Evolutionary conservation across 768 basidiomycete species (phyloP), one percentile per base, ranked within the genome.

Genomic region (Phylloporus scabripes): DNA sequence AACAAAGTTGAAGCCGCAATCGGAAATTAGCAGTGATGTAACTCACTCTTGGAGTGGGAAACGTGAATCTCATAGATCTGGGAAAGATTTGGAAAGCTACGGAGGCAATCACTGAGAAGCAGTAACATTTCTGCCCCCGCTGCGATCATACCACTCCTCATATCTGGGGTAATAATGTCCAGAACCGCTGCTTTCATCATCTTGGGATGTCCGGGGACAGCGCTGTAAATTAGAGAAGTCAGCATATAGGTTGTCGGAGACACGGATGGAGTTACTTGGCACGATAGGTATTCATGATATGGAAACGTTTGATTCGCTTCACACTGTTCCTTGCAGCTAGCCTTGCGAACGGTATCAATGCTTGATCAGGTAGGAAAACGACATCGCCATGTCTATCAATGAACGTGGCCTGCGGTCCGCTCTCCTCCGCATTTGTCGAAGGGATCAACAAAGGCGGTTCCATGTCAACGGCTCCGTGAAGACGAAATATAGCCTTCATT

Each of bases 391-490:
- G 83, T 40, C 80, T 72, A 67, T 95, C 93, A 26, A 97, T 77
- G 55, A 91, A 81, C 6, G 81, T 72, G 2, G 86, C 88, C 24
- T 83, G 80, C 7, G 74, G 78, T 36, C 76, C 75, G 28, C 83
- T 80, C 26, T 87, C 83, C 15, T 81, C 79, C 3, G 74, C 69
- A 26, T 82, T 76, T 42, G 79, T 74, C 2, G 80, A 74, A 1
- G 87, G 93, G 64, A 91, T 80, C 10, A 96, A 72, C n/a, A 94
- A 66, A 0, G 92, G 86, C 0, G 92, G 85, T 56, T 89, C 87
- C 67, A 85, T 84, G 54, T 92, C 82, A 1, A 95, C 81, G 3
- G 94, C 93, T 6, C 94, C 94, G 60, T 94, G 94, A 5, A 94
- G 75, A 32, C 84, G 80, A 66, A 95, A 94, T 15, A 93, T 82